Evolutionary conservation across 345 rosid genomes (phyloP).

Genomic region (Murraya koenigii): DNA sequence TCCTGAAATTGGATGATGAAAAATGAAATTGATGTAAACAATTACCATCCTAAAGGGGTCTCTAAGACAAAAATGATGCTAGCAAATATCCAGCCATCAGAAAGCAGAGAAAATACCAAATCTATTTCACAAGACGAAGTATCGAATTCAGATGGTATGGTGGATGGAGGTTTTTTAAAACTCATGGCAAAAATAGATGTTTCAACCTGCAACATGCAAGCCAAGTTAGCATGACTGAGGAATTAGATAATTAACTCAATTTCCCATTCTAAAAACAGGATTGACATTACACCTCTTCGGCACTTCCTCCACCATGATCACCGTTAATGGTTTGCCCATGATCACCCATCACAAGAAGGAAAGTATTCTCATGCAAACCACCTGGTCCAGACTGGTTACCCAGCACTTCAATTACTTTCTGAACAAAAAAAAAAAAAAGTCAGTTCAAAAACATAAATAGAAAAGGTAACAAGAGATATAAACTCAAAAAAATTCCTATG

Average conservation of each 20-base stretch:
- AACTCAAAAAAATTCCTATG: background rate
- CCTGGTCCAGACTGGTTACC: slow-evolving; percentile 73
- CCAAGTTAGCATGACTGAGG: slow-evolving; percentile 23
- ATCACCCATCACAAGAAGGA: slow-evolving; percentile 93
- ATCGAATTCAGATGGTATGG: slow-evolving; percentile 66
- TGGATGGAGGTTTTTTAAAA: slow-evolving; percentile 54
- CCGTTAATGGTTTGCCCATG: slow-evolving; percentile 97
- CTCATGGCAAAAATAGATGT: slow-evolving; percentile 89
- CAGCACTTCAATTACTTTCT: slow-evolving; percentile 63
- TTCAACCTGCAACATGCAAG: slow-evolving; percentile 62
- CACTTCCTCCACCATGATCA: slow-evolving; percentile 98
- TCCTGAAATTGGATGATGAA: slow-evolving; percentile 47
- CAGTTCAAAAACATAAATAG: slow-evolving; percentile 2
- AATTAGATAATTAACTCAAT: slow-evolving; percentile 12
- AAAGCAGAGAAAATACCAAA: slow-evolving; percentile 39
- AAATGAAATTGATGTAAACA: background rate
- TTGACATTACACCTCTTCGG: slow-evolving; percentile 66
- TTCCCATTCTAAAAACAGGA: slow-evolving; percentile 4
- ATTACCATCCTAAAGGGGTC: background rate
- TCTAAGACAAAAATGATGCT: background rate
- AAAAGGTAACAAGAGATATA: background rate
- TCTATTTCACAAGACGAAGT: slow-evolving; percentile 53
- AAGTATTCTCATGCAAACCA: slow-evolving; percentile 75
- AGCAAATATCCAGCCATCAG: slow-evolving; percentile 2
- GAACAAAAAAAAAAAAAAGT: slow-evolving; percentile 16